These are phyloP conservation scores for Alternaria incomplexa DNA, from an alignment of 2,329 filamentous ascomycete genomes.

Conservation along the genomic window DNA sequence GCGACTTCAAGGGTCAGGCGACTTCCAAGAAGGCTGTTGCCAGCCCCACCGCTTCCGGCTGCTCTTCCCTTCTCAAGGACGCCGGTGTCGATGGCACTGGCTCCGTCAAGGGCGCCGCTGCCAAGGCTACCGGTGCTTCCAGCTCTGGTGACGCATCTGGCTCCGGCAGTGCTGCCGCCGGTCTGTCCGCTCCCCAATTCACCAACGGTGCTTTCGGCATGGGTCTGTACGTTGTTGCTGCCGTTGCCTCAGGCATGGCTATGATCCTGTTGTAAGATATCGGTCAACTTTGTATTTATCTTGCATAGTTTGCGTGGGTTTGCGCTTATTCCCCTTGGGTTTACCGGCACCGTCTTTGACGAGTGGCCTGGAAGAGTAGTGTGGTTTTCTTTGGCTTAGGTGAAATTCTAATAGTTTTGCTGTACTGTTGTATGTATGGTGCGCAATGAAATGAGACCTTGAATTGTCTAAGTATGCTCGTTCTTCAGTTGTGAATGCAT, in stretches of 20 bases:
- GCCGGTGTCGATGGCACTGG: slow-evolving; percentile 68
- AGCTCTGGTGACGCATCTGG: slow-evolving; percentile 21
- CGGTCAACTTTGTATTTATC: slow-evolving; percentile 4
- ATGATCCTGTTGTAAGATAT: slow-evolving; percentile 60
- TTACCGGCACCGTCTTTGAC: background rate
- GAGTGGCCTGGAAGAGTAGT: background rate
- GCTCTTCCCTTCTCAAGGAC: slow-evolving; percentile 64
- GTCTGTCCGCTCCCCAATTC: slow-evolving; percentile 54
- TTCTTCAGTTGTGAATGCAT: no score
- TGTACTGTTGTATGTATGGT: background rate
- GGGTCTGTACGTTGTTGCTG: slow-evolving; percentile 57
- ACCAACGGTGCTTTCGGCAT: slow-evolving; percentile 56
- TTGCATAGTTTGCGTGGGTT: slow-evolving; percentile 16
- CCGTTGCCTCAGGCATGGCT: slow-evolving; percentile 59
- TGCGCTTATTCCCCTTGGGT: slow-evolving; percentile 15
- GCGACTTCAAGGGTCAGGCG: slow-evolving; percentile 74
- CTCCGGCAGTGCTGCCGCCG: slow-evolving; percentile 47
- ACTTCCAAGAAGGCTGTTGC: slow-evolving; percentile 58
- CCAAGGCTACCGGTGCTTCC: slow-evolving; percentile 13
- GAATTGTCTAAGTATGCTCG: background rate
- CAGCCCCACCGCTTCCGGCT: slow-evolving; percentile 57
- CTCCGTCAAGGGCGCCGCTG: slow-evolving; percentile 54
- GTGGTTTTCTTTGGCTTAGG: slow-evolving; percentile 3
- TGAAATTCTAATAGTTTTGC: slow-evolving; percentile 1
- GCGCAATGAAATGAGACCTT: slow-evolving; percentile 2